Evolutionary conservation across 78 protist genomes (phyloP), one percentile per base, ranked within the genome.

Genomic region (Chrysochromulina tobinii): DNA sequence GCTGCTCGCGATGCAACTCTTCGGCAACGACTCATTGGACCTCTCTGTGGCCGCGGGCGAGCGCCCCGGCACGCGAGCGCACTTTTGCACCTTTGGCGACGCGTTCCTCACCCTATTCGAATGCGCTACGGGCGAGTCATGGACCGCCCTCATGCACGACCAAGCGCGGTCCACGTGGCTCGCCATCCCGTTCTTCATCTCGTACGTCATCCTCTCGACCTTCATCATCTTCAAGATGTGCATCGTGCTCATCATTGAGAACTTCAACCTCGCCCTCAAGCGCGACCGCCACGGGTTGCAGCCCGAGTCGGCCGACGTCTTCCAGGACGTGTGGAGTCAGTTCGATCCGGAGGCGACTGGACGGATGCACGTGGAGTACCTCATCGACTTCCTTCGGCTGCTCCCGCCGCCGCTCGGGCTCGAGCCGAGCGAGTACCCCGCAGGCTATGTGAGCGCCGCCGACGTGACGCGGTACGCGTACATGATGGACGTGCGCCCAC

Each of bases 101-200:
- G 89, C 90, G 68, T 0, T 55, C 25, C 21, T 85, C 48, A 54
- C 88, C 1, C 3, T 51, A 21, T 85, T 91, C 59, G 14, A 57
- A 4, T 54, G 72, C n/a, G 50, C 87, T 12, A 75, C 93, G 21
- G 93, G 93, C 51, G 93, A 91, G 23, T 0, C 2, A 2, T 91
- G 93, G 93, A n/a, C 1, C 50, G 89, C 53, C 38, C 21, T 85
- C 59, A 66, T 84, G 67, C 20, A 25, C 38, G 27, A 67, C 55
- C 51, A 38, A 38, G 38, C 38, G 38, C 38, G 38, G 38, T 38
- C 38, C 73, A 61, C 67, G 38, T 67, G 73, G 73, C 14, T 38
- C 48, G 73, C 73, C 73, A 18, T 67, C 11, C 73, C 73, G 14
- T 67, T 23, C 73, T 67, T 67, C 38, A 38, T 67, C 17, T 1